These are phyloP conservation scores for Juglanconis oblonga DNA, from an alignment of 2,329 filamentous ascomycete species.

Conservation along the genomic window DNA sequence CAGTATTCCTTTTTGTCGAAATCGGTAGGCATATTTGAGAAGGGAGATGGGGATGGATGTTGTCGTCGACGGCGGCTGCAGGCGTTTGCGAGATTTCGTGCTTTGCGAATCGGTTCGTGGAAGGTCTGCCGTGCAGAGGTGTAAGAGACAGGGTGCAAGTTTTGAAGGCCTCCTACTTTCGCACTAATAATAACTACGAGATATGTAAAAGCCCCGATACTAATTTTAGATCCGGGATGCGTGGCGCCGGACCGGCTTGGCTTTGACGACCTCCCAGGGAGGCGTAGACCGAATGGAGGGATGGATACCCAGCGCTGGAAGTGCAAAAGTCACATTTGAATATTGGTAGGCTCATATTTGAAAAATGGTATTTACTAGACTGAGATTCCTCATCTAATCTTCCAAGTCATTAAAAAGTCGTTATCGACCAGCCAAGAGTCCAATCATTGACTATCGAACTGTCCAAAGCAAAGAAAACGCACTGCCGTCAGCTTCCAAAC, in stretches of 20 bases:
- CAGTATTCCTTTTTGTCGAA: slow-evolving; percentile 51
- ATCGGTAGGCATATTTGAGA: slow-evolving; percentile 26
- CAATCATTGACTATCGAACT: background rate
- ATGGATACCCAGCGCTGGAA: background rate
- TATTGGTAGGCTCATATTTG: background rate
- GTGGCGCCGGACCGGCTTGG: background rate
- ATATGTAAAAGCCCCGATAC: background rate
- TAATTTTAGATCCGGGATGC: background rate
- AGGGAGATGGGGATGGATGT: too few species aligned
- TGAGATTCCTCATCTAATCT: background rate
- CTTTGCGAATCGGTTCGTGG: too few species aligned
- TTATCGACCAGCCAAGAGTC: background rate
- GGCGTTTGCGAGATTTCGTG: too few species aligned
- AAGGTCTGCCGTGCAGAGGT: too few species aligned
- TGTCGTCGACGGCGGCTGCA: too few species aligned
- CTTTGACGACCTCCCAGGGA: background rate
- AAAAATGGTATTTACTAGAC: background rate
- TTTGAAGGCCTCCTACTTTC: background rate
- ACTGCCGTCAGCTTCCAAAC: too few species aligned
- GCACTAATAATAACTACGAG: background rate
- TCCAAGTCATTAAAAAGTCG: background rate
- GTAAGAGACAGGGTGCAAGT: too few species aligned
- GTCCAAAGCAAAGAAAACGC: background rate
- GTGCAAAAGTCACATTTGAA: background rate
- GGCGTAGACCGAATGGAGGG: background rate